Base-by-base conservation (phyloP, 2,329 filamentous ascomycete genomes). In the Penicillium sp. region DNA sequence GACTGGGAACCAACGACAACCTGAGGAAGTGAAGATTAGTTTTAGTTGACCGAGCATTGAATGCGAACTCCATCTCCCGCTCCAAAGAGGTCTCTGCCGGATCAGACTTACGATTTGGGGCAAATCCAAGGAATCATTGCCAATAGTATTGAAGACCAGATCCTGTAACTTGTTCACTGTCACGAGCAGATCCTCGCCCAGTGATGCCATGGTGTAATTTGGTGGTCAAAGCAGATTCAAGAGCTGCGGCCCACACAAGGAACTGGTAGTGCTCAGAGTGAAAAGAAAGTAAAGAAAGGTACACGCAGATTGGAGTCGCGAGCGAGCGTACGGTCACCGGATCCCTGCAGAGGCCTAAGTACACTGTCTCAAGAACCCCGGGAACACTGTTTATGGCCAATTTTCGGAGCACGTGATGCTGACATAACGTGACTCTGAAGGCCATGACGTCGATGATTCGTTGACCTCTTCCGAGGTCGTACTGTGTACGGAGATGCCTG, bases 161-260 rank as follows among this genome's bases (percentile, higher is more conserved):
- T 97, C 93, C 75, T 99, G 93, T 66, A 99, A 80, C 79, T 95
- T 95, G 80, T 99, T 99, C 76, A 99, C 93, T 58, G 90, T 95
- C 63, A 83, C 84, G 70, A 99, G 83, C 74, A 99, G 79, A 75
- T 99, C 91, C 74, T 99, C 93, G 68, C 93, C 92, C 65, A 99
- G 84, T 66, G 92, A 84, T 69, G 93, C 88, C 93, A 97, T 99
- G n/a, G 56, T 69, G 46, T 34, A 28, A 22, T 30, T 30, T 25
- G 14, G 38, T 30, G 36, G 12, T 5, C 27, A 39, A 45, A 35
- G 36, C 22, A 28, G 44, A 22, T 14, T 45, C 41, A 29, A 30
- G 13, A 22, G n/a, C 13, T 27, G 19, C 33, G 16, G 28, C 18
- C 14, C 28, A 18, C 14, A 28, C 27, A 40, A 22, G 13, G 35